Base-by-base conservation (phyloP, 164 flowering plant species). In the Stephania yunnanensis region DNA sequence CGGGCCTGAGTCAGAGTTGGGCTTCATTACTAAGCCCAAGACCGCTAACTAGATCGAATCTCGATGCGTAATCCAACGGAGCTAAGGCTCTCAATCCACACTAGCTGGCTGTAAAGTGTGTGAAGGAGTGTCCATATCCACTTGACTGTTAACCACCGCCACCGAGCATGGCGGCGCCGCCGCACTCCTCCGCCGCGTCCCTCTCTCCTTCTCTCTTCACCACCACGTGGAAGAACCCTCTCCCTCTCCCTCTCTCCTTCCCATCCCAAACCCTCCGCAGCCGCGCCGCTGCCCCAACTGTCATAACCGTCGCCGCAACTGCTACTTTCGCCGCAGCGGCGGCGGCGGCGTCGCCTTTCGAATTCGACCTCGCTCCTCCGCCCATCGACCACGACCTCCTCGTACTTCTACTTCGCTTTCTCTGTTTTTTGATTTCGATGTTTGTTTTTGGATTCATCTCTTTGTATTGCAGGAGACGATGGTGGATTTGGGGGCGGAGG, bases 351-450 rank as follows among this genome's bases (percentile, higher is more conserved):
- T 71, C 78, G 11, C 81, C 85, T 6, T 77, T 78, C 74, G 87
- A 87, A 53, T 88, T 84, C 78, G 88, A 90, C 74, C 83, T 88
- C 74, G 84, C 91, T 15, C 91, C 93, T 79, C 91, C 93, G 30
- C 91, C 93, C 19, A 90, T 90, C 55, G 93, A 90, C 65, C 88
- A 83, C 48, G 92, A 88, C 77, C 79, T 86, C 68, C 82, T 86
- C 11, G 89, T 86, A 80, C 73, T 73, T 22, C 61, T 31, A 25
- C 46, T 68, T 52, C 3, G 42, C 48, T 71, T 7, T 48, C 25
- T 67, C 48, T 31, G 25, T 42, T 7, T 36, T 36, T 30, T 52
- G 10, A 22, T 36, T 36, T 36, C 46, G 25, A 5, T 71, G 44
- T 17, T 20, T 69, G 19, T 58, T 66, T 42, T 74, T n/a, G 53